Conservation (phyloP, 2,329 filamentous ascomycete species). For the Pseudogymnoascus sp. region DNA sequence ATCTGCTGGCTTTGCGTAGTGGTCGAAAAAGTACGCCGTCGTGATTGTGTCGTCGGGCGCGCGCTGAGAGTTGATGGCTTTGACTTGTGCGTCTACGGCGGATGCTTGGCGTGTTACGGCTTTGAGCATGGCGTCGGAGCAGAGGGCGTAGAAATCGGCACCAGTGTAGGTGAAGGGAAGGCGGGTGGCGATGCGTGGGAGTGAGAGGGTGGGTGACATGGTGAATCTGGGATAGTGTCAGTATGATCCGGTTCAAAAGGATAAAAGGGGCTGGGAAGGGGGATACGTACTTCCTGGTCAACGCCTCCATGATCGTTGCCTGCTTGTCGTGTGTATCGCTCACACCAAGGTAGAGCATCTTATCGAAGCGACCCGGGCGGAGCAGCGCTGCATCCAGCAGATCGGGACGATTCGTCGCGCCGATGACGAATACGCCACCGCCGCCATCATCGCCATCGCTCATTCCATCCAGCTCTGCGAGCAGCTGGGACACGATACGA, state of each 20-base stretch:
- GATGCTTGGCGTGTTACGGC: slow-evolving; percentile 87
- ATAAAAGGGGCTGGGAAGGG: neutral
- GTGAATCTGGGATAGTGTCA: slow-evolving; percentile 61
- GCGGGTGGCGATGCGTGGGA: slow-evolving; percentile 64
- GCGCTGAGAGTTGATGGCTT: slow-evolving; percentile 52
- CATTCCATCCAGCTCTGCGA: slow-evolving; percentile 97
- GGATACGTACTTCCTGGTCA: slow-evolving; percentile 80
- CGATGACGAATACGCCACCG: slow-evolving; percentile 91
- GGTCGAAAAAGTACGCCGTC: slow-evolving; percentile 94
- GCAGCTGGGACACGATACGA: slow-evolving; percentile 86
- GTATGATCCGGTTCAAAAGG: neutral
- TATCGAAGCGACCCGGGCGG: slow-evolving; percentile 88
- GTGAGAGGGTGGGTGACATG: slow-evolving; percentile 70
- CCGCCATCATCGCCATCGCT: slow-evolving; percentile 76
- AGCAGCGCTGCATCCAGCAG: slow-evolving; percentile 84
- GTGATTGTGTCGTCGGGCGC: slow-evolving; percentile 45
- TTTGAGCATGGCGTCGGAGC: slow-evolving; percentile 98
- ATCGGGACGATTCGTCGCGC: slow-evolving; percentile 91
- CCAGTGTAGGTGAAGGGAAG: slow-evolving; percentile 96
- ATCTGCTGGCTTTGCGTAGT: slow-evolving; percentile 75
- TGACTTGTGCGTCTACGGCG: slow-evolving; percentile 77
- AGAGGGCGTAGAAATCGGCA: slow-evolving; percentile 93
- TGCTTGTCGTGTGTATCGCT: slow-evolving; percentile 97
- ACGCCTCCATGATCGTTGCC: slow-evolving; percentile 82
- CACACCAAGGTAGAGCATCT: slow-evolving; percentile 95